Evolutionary conservation across 2,329 filamentous ascomycete genomes (phyloP), one percentile per base, ranked within the genome.

Genomic region (Fusarium sp.): DNA sequence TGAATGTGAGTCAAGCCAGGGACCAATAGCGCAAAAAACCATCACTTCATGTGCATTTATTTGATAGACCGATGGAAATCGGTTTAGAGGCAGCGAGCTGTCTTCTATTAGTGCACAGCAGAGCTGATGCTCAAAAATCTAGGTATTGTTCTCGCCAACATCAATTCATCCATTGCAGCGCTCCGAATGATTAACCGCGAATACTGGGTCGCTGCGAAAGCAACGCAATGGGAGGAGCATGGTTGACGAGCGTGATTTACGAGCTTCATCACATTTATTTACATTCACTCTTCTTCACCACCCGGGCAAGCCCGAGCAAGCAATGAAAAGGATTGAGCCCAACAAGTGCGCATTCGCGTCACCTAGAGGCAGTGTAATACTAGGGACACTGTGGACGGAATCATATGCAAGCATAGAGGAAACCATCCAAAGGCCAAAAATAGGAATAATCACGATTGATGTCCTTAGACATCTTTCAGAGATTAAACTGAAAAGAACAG

Each of bases 401-500:
- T 66, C 64, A 42, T 67, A 37, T 53, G 64, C 64, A 67, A 67
- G 64, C 64, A 66, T 37, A 67, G 64, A 67, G 64, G 64, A 66
- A 67, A 45, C 55, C 27, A 4, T 32, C 61, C 64, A 7, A 4
- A 12, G 44, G 44, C 64, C 61, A 67, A 67, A 67, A 67, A 67
- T 67, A 67, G 61, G 64, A 60, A 67, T 67, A 67, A 67, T 67
- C 64, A 66, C 41, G 49, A 55, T 66, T 60, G 60, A 48, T 66
- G 45, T 66, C 63, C 60, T 66, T 66, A 42, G 63, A 66, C 45
- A 66, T 48, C 63, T 66, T 66, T 65, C 63, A 66, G 63, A 65
- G 63, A 66, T 66, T 66, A 66, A 66, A 66, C 63, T 66, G 63
- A 66, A 66, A 66, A 66, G 63, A 66, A 66, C 63, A 66, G 63